Evolutionary conservation across 768 basidiomycete genomes (phyloP), one percentile per base, ranked within the genome.

Genomic region (Tulasnella sp.): DNA sequence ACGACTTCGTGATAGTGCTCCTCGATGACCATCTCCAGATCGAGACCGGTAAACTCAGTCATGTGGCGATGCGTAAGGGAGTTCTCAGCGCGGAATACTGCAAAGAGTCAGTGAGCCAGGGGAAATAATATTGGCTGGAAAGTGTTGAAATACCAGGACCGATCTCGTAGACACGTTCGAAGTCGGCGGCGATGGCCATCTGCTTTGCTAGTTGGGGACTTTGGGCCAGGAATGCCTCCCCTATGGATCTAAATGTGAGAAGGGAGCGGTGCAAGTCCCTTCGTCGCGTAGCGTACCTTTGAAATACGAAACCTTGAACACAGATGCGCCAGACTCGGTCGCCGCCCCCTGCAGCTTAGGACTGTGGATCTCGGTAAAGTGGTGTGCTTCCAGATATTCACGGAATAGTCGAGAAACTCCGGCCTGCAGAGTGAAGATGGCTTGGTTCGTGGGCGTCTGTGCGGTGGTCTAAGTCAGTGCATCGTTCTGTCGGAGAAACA

Each of bases 1-100:
- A 98, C 76, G 34, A 92, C 92, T 70, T 99, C 96, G 71, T 98
- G 93, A 67, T 98, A 99, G 68, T 98, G 92, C 68, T 97, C 93
- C 69, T 98, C 92, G 63, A 99, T 91, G 3, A 83, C 77, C 96
- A 99, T 98, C 70, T 99, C 96, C 63, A 99, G 77, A 86, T 99
- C 96, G 63, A 99, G 84, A 27, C 96, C 96, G 62, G 91, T 86
- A 71, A 97, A 99, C 70, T 99, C 96, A 17, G 96, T 98, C 73
- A 99, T 76, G 74, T 99, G 96, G 49, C 96, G 86, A 68, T 97
- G 90, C 2, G 96, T 98, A 70, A 93, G 90, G 45, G 94, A 85
- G 69, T 98, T 82, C 70, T 98, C 96, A 14, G 96, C 96, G 61
- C 96, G 89, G 76, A 98, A 98, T 55, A 98, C 94, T 56, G 84